Base-by-base conservation (phyloP, 73 alveolate species). In the Stentor coeruleus region DNA sequence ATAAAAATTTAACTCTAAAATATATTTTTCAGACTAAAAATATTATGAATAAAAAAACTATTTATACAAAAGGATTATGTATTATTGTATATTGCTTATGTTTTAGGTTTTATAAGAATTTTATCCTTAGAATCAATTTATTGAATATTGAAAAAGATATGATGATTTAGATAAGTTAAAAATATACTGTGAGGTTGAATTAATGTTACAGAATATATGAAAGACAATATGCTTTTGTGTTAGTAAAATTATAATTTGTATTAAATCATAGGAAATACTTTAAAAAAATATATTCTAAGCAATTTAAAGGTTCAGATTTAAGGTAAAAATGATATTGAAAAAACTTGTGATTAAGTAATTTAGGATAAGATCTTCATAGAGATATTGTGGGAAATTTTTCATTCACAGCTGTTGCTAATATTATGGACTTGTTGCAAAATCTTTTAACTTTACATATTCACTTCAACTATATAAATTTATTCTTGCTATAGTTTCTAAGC, bases 221-320 rank as follows among this genome's bases (percentile, higher is more conserved):
- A 89, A 38, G 81, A 76, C 41, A 91, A 93, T 38, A 89, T 95
- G 58, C 89, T 88, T 88, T 84, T 95, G 39, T 95, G 91, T 85
- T 95, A 95, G 76, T 91, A 94, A 91, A 84, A 93, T 58, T 89
- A 95, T 84, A 94, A 94, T 76, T 93, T 95, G 87, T 95, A 95
- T 82, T 96, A 95, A 85, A 95, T n/a, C n/a, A n/a, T n/a, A 95
- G 82, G 98, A 95, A 83, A 76, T 98, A 74, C 79, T 95, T 83
- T 95, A 95, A 85, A 95, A 93, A 26, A 94, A 92, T 79, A 81
- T 91, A 74, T 59, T 90, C 39, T 76, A 86, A 84, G 88, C 81
- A 77, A 84, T 77, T 59, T 93, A 94, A 87, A 87, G 90, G 35
- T 35, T 59, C 72, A 93, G 93, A 58, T 85, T 87, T 14, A 26